phyloP scores from a whole-genome alignment of 805 yeast genomes.

The Torulaspora delbrueckii region DNA sequence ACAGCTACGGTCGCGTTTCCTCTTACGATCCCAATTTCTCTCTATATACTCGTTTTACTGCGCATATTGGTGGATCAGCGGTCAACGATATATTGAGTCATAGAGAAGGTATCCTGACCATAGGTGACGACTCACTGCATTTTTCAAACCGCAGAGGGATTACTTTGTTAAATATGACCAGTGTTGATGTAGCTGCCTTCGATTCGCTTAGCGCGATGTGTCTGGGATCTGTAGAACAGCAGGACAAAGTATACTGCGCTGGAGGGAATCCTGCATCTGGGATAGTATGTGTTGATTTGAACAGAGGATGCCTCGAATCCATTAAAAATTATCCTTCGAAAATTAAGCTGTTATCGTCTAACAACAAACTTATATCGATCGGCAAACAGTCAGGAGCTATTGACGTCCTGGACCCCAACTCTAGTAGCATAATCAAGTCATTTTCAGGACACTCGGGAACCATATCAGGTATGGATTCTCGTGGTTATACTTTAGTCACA shows the following conservation, averaged over 20 bases:
- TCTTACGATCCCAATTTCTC: conserved; percentile 45
- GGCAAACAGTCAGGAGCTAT: conserved; percentile 58
- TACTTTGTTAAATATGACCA: conserved; percentile 34
- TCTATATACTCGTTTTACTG: conserved; percentile 55
- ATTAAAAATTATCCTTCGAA: conserved; percentile 41
- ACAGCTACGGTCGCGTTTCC: conserved; percentile 47
- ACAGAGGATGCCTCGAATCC: conserved; percentile 36
- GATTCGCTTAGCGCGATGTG: conserved; percentile 40
- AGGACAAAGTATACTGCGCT: conserved; percentile 43
- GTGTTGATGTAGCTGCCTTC: conserved; percentile 33
- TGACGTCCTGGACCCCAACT: conserved; percentile 57
- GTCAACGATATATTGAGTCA: conserved; percentile 51
- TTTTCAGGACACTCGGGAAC: conserved; percentile 59
- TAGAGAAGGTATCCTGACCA: conserved; percentile 53
- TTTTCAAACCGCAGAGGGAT: conserved; percentile 57
- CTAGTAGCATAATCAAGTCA: conserved; percentile 44
- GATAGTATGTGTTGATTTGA: conserved; percentile 42
- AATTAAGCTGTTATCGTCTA: conserved; percentile 46
- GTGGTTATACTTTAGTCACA: conserved; percentile 64
- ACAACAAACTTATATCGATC: conserved; percentile 50
- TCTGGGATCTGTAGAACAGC: conserved; percentile 37
- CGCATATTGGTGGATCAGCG: conserved; percentile 42
- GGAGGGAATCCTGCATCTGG: conserved; percentile 34
- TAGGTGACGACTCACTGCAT: conserved; percentile 48
- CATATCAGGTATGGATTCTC: conserved; percentile 58